A percentile compares a stretch with the other conserved stretches of the same genome.
Evolutionary conservation across 768 basidiomycete genomes (phyloP).

Genomic region (Boletus subparvulus): DNA sequence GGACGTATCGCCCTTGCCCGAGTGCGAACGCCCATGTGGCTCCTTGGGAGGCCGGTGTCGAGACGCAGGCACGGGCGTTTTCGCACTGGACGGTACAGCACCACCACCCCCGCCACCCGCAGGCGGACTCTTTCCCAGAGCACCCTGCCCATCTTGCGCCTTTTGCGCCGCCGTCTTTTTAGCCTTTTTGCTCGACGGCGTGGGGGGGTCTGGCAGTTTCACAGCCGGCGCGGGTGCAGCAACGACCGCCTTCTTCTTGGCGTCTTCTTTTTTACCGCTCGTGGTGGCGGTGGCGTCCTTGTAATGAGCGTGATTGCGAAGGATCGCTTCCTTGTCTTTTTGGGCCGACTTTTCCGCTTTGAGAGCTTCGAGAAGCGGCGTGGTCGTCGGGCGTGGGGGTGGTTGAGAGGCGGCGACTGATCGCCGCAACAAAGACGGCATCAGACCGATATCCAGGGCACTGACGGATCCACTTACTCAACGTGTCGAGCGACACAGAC

Average conservation of each 20-base stretch:
- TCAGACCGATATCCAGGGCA: not conserved
- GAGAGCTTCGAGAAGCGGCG: constrained; percentile 90
- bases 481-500: constrained; percentile 59
- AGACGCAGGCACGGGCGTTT: constrained; percentile 5
- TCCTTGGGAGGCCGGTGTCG: constrained; percentile 22
- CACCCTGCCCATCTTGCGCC: constrained; percentile 5
- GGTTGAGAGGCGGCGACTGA: constrained; percentile 46
- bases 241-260: constrained; percentile 34
- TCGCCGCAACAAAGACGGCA: too few relatives aligned
- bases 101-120: too few relatives aligned
- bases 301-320: constrained; percentile 72
- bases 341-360: constrained; percentile 70
- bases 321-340: constrained; percentile 70
- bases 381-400: constrained; percentile 68
- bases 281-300: constrained; percentile 42
- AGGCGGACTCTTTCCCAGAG: constrained; percentile 2
- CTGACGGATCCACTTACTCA: constrained; percentile 26
- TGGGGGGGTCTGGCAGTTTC: constrained; percentile 34
- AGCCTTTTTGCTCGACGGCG: constrained; percentile 35
- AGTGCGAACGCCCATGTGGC: constrained; percentile 16
- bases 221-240: constrained; percentile 3
- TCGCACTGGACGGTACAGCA: constrained; percentile 11
- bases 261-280: constrained; percentile 39
- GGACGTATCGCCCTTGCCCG: constrained; percentile 5
- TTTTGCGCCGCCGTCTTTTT: constrained; percentile 34